phyloP scores from a whole-genome alignment of 2,329 filamentous ascomycete genomes.

The Calonectria hawksworthii region DNA sequence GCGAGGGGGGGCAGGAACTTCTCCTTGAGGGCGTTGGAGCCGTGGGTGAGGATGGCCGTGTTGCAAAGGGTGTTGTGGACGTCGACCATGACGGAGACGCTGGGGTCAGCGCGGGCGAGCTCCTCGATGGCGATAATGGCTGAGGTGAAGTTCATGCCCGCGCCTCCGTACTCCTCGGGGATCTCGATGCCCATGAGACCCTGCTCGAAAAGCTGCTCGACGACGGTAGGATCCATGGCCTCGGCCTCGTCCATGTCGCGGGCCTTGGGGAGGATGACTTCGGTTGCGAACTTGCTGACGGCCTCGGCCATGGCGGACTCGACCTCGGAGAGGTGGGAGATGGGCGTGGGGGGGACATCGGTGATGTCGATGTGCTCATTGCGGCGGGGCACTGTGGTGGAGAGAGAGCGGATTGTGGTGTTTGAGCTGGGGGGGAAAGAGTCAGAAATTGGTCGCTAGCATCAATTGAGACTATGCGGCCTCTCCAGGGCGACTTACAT shows the following conservation, averaged over 20 bases:
- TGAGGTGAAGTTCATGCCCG: conserved; percentile 98
- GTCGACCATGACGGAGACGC: conserved; percentile 94
- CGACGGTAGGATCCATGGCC: conserved; percentile 87
- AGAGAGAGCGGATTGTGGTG: conserved; percentile 67
- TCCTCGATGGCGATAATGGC: conserved; percentile 98
- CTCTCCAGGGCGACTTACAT: conserved; percentile 40
- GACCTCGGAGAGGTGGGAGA: conserved; percentile 91
- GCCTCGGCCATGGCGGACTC: conserved; percentile 91
- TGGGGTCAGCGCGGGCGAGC: conserved; percentile 92
- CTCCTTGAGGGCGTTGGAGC: conserved; percentile 81
- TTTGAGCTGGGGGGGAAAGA: conserved; percentile 27
- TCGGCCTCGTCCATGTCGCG: conserved; percentile 99
- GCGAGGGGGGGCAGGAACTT: conserved; percentile 92
- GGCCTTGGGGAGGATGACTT: conserved; percentile 89
- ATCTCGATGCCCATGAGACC: conserved; percentile 98
- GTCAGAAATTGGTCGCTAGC: conserved; percentile 16
- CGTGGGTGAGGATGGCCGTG: conserved; percentile 90
- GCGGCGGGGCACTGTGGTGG: conserved; percentile 69
- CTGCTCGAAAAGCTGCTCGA: conserved; percentile 97
- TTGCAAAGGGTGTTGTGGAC: conserved; percentile 99
- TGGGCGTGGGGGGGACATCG: conserved; percentile 89
- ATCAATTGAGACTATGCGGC: not conserved
- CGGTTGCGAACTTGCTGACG: conserved; percentile 91
- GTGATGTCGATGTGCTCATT: conserved; percentile 71
- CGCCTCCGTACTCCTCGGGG: conserved; percentile 95